Evolutionary conservation across 78 protist genomes (phyloP), one percentile per base, ranked within the genome.

Genomic region (Guillardia theta): DNA sequence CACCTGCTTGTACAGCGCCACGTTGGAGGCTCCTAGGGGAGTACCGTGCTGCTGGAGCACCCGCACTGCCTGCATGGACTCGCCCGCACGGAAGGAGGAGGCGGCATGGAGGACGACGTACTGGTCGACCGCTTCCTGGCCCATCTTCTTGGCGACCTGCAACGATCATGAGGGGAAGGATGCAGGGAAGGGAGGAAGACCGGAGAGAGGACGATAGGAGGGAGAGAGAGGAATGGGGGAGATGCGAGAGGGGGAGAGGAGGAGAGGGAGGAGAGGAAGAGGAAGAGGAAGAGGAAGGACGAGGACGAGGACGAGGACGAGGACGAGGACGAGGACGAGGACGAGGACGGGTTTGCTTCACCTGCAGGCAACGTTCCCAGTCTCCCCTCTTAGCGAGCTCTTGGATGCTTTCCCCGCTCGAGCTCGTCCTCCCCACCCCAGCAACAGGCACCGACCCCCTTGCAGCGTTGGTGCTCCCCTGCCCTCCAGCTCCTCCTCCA

Each of bases 301-400:
- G n/a, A n/a, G n/a, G n/a, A n/a, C n/a, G n/a, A n/a, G n/a, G n/a
- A n/a, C n/a, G n/a, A n/a, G n/a, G n/a, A n/a, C n/a, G n/a, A n/a
- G n/a, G n/a, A n/a, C n/a, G n/a, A n/a, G n/a, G n/a, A n/a, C n/a
- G n/a, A n/a, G n/a, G n/a, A n/a, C n/a, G n/a, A n/a, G n/a, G n/a
- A n/a, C n/a, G n/a, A n/a, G n/a, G n/a, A n/a, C n/a, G n/a, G n/a
- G n/a, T n/a, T n/a, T n/a, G n/a, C n/a, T 19, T 53, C 87, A 37
- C 39, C 48, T 78, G 53, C 41, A 92, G 27, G 93, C 93, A 64
- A 77, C 41, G 27, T 15, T 88, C 94, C 97, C 97, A 96, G 39
- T 96, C 95, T 36, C 94, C 95, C 2, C n/a, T 6, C 53, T 64
- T 64, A 41, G 95, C 96, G 43, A 48, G 64, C 24, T 37, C 76